A percentile compares a stretch with the other conserved stretches of the same genome.
phyloP scores from a whole-genome alignment of 2,329 filamentous ascomycete species.

The Tolypocladium sp. region DNA sequence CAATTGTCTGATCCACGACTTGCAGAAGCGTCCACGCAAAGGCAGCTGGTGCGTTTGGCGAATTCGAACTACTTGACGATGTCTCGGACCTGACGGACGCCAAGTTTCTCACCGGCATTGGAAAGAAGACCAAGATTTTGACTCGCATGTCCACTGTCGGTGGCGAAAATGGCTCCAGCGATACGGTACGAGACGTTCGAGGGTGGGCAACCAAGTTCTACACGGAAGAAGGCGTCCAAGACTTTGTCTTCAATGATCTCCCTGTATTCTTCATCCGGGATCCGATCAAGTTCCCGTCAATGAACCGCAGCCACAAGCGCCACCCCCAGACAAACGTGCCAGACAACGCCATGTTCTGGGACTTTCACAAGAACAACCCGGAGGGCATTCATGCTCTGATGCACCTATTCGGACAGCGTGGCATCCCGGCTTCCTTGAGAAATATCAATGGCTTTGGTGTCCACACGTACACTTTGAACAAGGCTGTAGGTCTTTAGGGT shows the following conservation, averaged over 20 bases:
- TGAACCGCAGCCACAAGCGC: conserved; percentile 35
- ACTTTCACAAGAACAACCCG: conserved; percentile 27
- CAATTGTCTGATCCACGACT: not conserved
- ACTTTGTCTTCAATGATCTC: conserved; percentile 34
- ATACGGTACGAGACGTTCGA: conserved; percentile 58
- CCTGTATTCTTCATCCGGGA: conserved; percentile 38
- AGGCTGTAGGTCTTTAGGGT: not conserved
- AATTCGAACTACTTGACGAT: conserved; percentile 47
- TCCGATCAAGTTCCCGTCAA: conserved; percentile 35
- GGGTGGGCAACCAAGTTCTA: conserved; percentile 40
- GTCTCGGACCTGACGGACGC: conserved; percentile 43
- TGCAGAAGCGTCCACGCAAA: conserved; percentile 12
- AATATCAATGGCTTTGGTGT: conserved; percentile 36
- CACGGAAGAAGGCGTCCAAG: conserved; percentile 16
- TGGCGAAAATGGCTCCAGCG: conserved; percentile 53
- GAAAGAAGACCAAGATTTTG: conserved; percentile 21
- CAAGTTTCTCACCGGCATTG: conserved; percentile 37
- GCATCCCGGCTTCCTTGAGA: conserved; percentile 35
- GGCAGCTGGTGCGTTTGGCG: conserved; percentile 32
- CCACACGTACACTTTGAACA: conserved; percentile 32
- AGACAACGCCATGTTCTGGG: conserved; percentile 30
- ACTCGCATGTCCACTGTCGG: conserved; percentile 47
- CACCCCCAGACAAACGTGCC: conserved; percentile 31
- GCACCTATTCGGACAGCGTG: conserved; percentile 40
- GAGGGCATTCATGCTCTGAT: conserved; percentile 42